Evolutionary conservation across 768 basidiomycete species (phyloP), one percentile per base, ranked within the genome.

Genomic region (Tephrocybe sp.): DNA sequence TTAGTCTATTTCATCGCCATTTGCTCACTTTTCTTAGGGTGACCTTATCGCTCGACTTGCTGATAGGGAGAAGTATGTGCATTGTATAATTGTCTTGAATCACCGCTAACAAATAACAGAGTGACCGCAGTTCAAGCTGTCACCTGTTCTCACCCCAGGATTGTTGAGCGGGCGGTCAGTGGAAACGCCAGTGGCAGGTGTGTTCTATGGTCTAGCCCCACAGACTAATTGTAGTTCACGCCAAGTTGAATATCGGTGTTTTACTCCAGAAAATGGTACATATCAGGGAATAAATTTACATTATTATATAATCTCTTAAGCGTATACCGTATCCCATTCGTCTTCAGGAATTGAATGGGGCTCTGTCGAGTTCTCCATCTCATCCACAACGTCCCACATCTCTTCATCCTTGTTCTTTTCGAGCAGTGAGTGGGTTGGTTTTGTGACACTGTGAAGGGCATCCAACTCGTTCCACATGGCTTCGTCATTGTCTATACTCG

Each of bases 91-190:
- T 19, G 37, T 13, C 7, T 11, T 6, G 37, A 8, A 21, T 41
- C 7, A 38, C 19, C 22, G 4, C 22, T 6, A 34, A 33, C 21
- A 12, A 18, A 2, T 18, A 25, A 39, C 53, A 91, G 87, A 55
- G 84, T 92, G 52, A 80, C 86, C 18, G 90, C 91, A 1, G 84
- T 86, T 3, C 91, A 91, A 66, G 89, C 91, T n/a, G 91, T 92
- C n/a, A 89, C 91, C 7, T 88, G 85, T 57, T 89, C 87, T 12
- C 91, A 92, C 63, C 90, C 91, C 0, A 83, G 62, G 47, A 67
- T 88, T 18, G 73, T 88, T 2, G 88, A 88, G 58, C 78, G 91
- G 22, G 85, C 76, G 19, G 90, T 77, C 3, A 88, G 79, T 38
- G 91, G 89, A 18, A 92, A 90, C 59, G 91, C 65, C 1, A 87